Percentiles rank a stretch among this genome's conserved stretches.
phyloP scores from a whole-genome alignment of 2,329 filamentous ascomycete species.

The Phialophora tarda region DNA sequence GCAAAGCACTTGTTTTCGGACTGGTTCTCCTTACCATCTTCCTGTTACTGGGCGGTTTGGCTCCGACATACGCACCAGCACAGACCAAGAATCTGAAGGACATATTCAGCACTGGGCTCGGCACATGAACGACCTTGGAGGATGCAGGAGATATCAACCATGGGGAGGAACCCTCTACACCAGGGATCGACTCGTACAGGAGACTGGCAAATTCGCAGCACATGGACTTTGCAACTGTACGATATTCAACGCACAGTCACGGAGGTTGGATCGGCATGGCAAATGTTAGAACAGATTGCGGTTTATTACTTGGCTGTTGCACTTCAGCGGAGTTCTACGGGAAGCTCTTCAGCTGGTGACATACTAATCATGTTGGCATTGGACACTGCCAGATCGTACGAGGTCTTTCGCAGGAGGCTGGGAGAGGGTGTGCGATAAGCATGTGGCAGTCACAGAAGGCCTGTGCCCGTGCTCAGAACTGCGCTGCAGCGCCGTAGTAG shows the following conservation, averaged over 20 bases:
- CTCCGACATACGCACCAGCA: slow-evolving; percentile 56
- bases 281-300: slow-evolving; percentile 4
- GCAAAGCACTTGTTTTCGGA: slow-evolving; percentile 76
- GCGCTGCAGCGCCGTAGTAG: neutral
- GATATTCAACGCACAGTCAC: slow-evolving; percentile 12
- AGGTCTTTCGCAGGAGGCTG: neutral
- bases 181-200: neutral
- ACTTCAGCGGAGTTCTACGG: neutral
- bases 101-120: slow-evolving; percentile 34
- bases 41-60: slow-evolving; percentile 70
- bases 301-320: neutral
- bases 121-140: slow-evolving; percentile 13
- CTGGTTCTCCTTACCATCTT: slow-evolving; percentile 69
- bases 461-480: slow-evolving; percentile 2
- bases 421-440: neutral
- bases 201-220: slow-evolving; percentile 8
- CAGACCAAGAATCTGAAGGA: slow-evolving; percentile 38
- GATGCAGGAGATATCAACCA: neutral
- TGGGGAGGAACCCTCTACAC: neutral
- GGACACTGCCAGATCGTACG: neutral
- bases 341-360: neutral
- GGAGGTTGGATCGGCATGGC: slow-evolving; percentile 17
- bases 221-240: slow-evolving; percentile 21
- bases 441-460: neutral
- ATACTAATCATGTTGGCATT: slow-evolving; percentile 2